Percentiles rank a stretch among this genome's conserved stretches.
phyloP scores from a whole-genome alignment of 75 land plant genomes.

The Sequoiadendron giganteum region DNA sequence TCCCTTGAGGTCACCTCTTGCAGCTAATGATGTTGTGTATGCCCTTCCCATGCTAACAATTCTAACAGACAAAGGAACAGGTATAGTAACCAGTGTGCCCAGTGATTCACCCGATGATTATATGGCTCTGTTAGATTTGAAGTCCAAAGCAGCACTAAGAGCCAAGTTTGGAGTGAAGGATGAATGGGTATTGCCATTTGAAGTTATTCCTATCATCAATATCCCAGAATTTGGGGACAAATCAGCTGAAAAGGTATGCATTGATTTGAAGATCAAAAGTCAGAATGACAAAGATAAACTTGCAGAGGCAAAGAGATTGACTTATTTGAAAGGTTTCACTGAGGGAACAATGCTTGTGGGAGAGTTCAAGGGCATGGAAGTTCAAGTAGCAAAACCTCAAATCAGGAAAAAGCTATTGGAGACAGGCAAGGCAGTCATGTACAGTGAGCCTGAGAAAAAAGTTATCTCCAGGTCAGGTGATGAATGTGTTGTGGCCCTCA shows the following conservation, averaged over 20 bases:
- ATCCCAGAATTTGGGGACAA: constrained; percentile 83
- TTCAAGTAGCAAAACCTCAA: constrained; percentile 74
- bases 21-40: constrained; percentile 62
- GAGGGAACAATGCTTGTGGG: constrained; percentile 86
- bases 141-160: constrained; percentile 61
- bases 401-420: constrained; percentile 59
- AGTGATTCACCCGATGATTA: constrained; percentile 94
- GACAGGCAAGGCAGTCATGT: constrained; percentile 57
- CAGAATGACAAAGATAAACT: constrained; percentile 27
- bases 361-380: constrained; percentile 59
- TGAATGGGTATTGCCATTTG: constrained; percentile 88
- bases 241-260: constrained; percentile 79
- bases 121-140: constrained; percentile 79
- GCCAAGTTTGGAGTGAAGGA: constrained; percentile 80
- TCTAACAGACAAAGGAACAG: constrained; percentile 88
- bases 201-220: constrained; percentile 76
- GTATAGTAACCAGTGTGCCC: constrained; percentile 92
- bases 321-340: constrained; percentile 83
- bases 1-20: constrained; percentile 69
- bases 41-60: constrained; percentile 21
- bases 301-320: constrained; percentile 80
- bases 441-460: constrained; percentile 84
- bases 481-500: constrained; percentile 92
- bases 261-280: constrained; percentile 77
- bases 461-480: constrained; percentile 94